Evolutionary conservation across 331 rosid species (phyloP).

Genomic region (Phaseolus coccineus): DNA sequence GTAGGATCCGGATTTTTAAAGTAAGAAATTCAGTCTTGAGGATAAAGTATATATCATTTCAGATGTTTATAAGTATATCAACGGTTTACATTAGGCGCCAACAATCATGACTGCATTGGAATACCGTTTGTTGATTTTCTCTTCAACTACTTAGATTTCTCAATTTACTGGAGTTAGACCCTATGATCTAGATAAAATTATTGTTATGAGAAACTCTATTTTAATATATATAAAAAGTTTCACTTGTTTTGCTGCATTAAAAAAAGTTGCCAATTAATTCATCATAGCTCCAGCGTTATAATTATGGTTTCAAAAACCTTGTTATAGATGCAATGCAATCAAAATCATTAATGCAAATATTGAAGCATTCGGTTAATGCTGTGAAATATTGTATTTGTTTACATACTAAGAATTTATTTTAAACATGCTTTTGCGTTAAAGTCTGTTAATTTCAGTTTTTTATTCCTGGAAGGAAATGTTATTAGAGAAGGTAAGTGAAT

Average conservation of each 20-base stretch:
- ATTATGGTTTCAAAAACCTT: slow-evolving; percentile 5
- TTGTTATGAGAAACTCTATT: neutral
- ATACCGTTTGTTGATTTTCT: neutral
- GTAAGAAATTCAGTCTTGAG: neutral
- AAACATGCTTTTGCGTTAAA: neutral
- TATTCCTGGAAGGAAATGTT: neutral
- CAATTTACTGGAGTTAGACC: neutral
- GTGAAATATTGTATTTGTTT: neutral
- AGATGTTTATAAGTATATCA: neutral
- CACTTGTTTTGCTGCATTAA: neutral
- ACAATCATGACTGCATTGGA: neutral
- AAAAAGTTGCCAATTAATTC: neutral
- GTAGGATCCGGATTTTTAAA: neutral
- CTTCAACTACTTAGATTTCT: neutral
- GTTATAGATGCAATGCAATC: slow-evolving; percentile 8
- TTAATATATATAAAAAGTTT: neutral
- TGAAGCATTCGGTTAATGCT: neutral
- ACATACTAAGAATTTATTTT: neutral
- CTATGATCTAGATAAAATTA: neutral
- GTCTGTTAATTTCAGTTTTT: neutral
- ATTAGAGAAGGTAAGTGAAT: neutral
- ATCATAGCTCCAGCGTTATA: neutral
- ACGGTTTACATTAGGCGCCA: neutral
- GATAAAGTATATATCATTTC: neutral
- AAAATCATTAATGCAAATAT: neutral